Base-by-base conservation (phyloP, 2,329 filamentous ascomycete genomes). In the Dothideomycetes sp. region DNA sequence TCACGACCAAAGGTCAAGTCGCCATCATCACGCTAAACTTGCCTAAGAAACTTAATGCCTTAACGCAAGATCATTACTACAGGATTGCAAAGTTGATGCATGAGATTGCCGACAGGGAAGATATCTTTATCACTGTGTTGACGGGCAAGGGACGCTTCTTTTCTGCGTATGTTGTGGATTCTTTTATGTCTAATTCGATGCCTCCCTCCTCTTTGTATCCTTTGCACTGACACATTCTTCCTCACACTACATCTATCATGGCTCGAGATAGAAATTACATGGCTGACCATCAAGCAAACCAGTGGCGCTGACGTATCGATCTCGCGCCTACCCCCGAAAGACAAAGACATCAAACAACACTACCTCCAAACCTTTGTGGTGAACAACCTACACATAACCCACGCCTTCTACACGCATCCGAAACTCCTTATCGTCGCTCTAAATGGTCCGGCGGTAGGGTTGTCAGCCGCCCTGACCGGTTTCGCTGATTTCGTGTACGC, bases 401-500 rank as follows among this genome's bases (percentile, higher is more conserved):
- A 85, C 53, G 81, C 86, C 52, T 94, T 96, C 68, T 88, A 91
- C 69, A 80, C 79, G 11, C 91, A 96, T 65, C 84, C 87, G 53
- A 95, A 96, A 67, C 83, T 96, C 63, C 82, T 96, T 17, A 75
- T 96, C 45, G 80, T 81, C 0, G 91, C 85, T 0, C 79, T 96
- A 50, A 96, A 96, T 65, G 91, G 89, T 3, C 91, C 91, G 5
- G 87, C 80, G 9, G 73, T 98, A 39, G 91, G 91, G 5, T 79
- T 96, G 22, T 84, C 82, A 2, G 91, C 89, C 1, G 88, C 89
- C 0, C 65, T 96, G 0, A 69, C 86, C 44, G 80, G 80, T 19
- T 83, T 85, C 60, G 84, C 84, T 17, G 91, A 96, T 68, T 96
- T 96, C 68, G 76, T 96, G 60, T 96, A 96, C 70, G 80, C 76